phyloP scores from a whole-genome alignment of 1,284 basidiomycete species.

The Lentinula novae-zelandiae region DNA sequence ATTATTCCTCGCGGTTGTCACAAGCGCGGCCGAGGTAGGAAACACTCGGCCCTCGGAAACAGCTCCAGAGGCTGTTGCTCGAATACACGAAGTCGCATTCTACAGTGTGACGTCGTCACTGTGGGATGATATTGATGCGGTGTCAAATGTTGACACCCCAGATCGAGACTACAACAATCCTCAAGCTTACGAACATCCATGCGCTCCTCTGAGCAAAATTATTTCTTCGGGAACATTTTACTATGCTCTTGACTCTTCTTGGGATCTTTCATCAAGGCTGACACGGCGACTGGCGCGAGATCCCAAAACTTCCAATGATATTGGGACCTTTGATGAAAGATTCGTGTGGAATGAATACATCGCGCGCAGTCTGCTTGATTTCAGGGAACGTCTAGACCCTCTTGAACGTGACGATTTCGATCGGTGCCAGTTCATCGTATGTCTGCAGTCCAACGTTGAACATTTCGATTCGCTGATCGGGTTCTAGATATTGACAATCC shows the following conservation, averaged over 20 bases:
- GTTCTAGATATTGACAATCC: constrained; percentile 78
- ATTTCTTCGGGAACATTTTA: constrained; percentile 93
- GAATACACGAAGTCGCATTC: constrained; percentile 77
- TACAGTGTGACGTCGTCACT: constrained; percentile 65
- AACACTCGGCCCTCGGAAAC: constrained; percentile 63
- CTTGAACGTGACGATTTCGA: constrained; percentile 71
- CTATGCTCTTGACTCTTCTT: constrained; percentile 76
- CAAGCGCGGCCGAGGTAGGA: constrained; percentile 74
- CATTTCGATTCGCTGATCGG: background rate
- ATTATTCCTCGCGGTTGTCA: constrained; percentile 76
- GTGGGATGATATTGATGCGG: constrained; percentile 67
- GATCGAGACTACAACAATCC: constrained; percentile 51
- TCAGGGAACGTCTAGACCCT: constrained; percentile 69
- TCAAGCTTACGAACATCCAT: constrained; percentile 84
- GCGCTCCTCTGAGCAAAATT: constrained; percentile 86
- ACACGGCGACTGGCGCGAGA: constrained; percentile 61
- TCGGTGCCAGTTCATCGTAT: constrained; percentile 76
- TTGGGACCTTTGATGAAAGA: constrained; percentile 70
- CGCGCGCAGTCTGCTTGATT: constrained; percentile 75
- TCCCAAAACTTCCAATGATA: constrained; percentile 44
- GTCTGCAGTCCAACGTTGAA: constrained; percentile 24
- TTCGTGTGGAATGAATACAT: constrained; percentile 91
- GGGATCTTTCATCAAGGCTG: constrained; percentile 87
- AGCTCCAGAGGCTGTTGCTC: constrained; percentile 59
- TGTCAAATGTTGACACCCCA: constrained; percentile 46